Evolutionary conservation across 768 basidiomycete genomes (phyloP).

Genomic region (Calocybe cyanea): DNA sequence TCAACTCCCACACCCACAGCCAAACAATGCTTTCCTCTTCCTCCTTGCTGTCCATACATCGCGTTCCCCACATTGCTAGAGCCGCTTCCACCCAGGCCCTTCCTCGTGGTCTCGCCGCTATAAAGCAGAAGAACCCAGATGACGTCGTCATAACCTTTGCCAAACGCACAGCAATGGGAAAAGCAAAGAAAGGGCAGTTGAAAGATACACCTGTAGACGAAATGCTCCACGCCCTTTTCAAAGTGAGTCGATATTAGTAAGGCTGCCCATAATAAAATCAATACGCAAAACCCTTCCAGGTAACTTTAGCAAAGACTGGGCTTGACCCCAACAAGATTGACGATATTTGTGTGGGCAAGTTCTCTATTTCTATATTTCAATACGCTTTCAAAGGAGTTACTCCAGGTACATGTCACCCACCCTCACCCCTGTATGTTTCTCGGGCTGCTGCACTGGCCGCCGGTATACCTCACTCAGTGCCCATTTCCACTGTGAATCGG

Average conservation of each 20-base stretch:
- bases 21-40: slow-evolving; percentile 1
- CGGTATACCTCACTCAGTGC: slow-evolving; percentile 75
- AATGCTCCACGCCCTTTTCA: slow-evolving; percentile 77
- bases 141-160: slow-evolving; percentile 85
- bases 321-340: slow-evolving; percentile 71
- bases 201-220: slow-evolving; percentile 85
- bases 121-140: slow-evolving; percentile 61
- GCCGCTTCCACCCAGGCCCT: slow-evolving; percentile 34
- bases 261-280: not conserved
- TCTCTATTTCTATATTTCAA: not conserved
- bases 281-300: slow-evolving; percentile 34
- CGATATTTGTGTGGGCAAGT: slow-evolving; percentile 80
- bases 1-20: no score
- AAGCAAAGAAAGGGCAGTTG: slow-evolving; percentile 71
- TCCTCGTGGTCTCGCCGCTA: slow-evolving; percentile 44
- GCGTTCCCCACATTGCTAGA: slow-evolving; percentile 23
- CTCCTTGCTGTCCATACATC: slow-evolving; percentile 17
- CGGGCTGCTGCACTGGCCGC: slow-evolving; percentile 75
- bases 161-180: slow-evolving; percentile 71
- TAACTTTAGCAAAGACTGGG: slow-evolving; percentile 59
- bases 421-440: slow-evolving; percentile 74
- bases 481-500: slow-evolving; percentile 71
- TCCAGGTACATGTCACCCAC: slow-evolving; percentile 78
- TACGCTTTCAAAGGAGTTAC: no score
- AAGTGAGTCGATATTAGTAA: slow-evolving; percentile 36